These are phyloP conservation scores for Termitomyces bulborhizus DNA, from an alignment of 768 basidiomycete genomes.

Conservation along the genomic window DNA sequence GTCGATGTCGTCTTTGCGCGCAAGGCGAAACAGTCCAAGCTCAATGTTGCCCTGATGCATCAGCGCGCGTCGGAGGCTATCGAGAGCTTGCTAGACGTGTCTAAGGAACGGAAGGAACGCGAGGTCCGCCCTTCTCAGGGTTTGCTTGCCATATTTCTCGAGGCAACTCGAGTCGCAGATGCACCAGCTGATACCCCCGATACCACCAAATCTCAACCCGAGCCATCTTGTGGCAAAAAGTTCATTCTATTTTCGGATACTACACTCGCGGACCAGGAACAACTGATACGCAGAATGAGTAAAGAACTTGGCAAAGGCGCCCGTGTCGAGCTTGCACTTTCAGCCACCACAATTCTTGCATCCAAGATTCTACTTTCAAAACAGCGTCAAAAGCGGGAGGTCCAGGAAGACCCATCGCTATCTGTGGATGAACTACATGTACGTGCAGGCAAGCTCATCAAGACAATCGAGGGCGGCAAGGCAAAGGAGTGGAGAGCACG, in stretches of 20 bases:
- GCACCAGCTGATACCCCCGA: neutral
- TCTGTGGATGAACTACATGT: neutral
- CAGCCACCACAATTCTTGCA: neutral
- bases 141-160: constrained; percentile 37
- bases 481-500: neutral
- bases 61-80: constrained; percentile 38
- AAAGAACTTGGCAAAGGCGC: neutral
- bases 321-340: constrained; percentile 1
- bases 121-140: constrained; percentile 25
- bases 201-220: neutral
- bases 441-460: neutral
- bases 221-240: neutral
- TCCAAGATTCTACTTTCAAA: neutral
- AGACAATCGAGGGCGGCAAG: neutral
- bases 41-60: constrained; percentile 32
- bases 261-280: neutral
- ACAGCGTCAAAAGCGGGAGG: neutral
- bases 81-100: constrained; percentile 38
- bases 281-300: neutral
- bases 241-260: neutral
- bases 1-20: constrained; percentile 51
- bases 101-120: constrained; percentile 46
- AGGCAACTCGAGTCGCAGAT: constrained; percentile 20
- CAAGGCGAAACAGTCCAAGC: constrained; percentile 38
- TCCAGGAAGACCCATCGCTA: neutral